Evolutionary conservation across 192 early-diverging fungal genomes (phyloP).

Genomic region (Entomortierella parvispora): DNA sequence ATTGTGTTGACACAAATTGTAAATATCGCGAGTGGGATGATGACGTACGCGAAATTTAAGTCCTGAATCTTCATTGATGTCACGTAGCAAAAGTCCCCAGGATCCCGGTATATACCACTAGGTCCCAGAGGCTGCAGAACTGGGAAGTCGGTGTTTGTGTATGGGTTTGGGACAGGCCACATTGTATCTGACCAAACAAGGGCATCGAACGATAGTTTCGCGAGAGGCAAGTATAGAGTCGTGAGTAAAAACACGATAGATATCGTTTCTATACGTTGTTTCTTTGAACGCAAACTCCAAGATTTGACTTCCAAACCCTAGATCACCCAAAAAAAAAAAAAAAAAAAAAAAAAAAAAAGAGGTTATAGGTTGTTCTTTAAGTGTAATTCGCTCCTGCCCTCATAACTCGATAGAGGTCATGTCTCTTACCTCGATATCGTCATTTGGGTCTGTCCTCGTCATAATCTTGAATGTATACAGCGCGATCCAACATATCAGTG

Average conservation of each 20-base stretch:
- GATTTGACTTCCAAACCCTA: slow-evolving; percentile 50
- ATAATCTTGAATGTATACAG: slow-evolving; percentile 55
- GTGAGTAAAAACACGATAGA: slow-evolving; percentile 52
- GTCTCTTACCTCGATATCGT: slow-evolving; percentile 48
- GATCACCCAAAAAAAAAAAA: too few relatives aligned
- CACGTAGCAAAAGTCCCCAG: slow-evolving; percentile 54
- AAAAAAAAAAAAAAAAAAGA: slow-evolving; percentile 1
- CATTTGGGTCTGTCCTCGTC: slow-evolving; percentile 48
- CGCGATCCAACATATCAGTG: slow-evolving; percentile 27
- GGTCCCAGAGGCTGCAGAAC: slow-evolving; percentile 33
- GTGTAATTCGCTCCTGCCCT: too few relatives aligned
- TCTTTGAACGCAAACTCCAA: slow-evolving; percentile 48
- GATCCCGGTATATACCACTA: slow-evolving; percentile 27
- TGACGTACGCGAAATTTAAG: slow-evolving; percentile 51
- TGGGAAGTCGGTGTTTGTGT: slow-evolving; percentile 33
- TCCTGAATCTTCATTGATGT: slow-evolving; percentile 56
- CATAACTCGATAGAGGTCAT: too few relatives aligned
- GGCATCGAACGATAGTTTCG: slow-evolving; percentile 51
- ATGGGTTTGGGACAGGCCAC: slow-evolving; percentile 49
- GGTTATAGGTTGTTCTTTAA: too few relatives aligned
- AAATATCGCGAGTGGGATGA: slow-evolving; percentile 47
- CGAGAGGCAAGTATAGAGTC: slow-evolving; percentile 48
- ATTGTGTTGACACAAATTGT: slow-evolving; percentile 33
- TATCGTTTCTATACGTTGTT: slow-evolving; percentile 41
- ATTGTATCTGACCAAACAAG: slow-evolving; percentile 54